Conservation (phyloP, 2,329 filamentous ascomycete genomes). For the Xylaria sp. region DNA sequence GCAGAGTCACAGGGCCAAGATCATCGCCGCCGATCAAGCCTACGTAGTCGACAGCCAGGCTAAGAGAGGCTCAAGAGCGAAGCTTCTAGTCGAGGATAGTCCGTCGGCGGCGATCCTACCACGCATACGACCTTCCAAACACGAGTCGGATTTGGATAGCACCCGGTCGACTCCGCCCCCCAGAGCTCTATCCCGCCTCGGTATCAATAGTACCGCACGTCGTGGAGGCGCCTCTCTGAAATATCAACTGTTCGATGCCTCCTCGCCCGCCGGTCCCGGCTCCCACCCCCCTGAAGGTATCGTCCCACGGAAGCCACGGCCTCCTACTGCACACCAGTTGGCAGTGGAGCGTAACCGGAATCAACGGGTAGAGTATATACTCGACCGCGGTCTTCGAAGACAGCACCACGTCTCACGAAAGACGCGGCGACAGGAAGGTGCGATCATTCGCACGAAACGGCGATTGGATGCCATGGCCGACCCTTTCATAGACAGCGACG, state of each 20-base stretch:
- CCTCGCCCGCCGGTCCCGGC: constrained; percentile 65
- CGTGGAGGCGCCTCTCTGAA: constrained; percentile 63
- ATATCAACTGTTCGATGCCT: constrained; percentile 69
- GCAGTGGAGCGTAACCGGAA: constrained; percentile 82
- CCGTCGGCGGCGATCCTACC: constrained; percentile 67
- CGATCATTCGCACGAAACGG: constrained; percentile 72
- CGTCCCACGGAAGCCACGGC: constrained; percentile 72
- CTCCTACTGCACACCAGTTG: constrained; percentile 82
- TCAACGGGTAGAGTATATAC: constrained; percentile 82
- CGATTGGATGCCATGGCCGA: constrained; percentile 67
- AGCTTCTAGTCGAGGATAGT: constrained; percentile 60
- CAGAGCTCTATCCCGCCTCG: constrained; percentile 51
- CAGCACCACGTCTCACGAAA: constrained; percentile 72
- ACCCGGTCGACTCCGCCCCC: constrained; percentile 64
- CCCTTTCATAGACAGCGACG: constrained; percentile 71
- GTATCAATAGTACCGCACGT: constrained; percentile 51
- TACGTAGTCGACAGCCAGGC: constrained; percentile 70
- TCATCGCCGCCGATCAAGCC: constrained; percentile 78
- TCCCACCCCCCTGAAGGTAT: constrained; percentile 63
- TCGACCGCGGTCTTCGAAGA: constrained; percentile 76
- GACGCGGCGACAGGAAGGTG: constrained; percentile 70
- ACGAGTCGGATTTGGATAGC: constrained; percentile 65
- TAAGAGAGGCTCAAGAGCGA: constrained; percentile 59
- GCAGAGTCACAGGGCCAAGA: constrained; percentile 77
- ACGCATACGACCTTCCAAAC: constrained; percentile 70